phyloP scores from a whole-genome alignment of 805 yeast genomes.

The Ogataea thermomethanolica region DNA sequence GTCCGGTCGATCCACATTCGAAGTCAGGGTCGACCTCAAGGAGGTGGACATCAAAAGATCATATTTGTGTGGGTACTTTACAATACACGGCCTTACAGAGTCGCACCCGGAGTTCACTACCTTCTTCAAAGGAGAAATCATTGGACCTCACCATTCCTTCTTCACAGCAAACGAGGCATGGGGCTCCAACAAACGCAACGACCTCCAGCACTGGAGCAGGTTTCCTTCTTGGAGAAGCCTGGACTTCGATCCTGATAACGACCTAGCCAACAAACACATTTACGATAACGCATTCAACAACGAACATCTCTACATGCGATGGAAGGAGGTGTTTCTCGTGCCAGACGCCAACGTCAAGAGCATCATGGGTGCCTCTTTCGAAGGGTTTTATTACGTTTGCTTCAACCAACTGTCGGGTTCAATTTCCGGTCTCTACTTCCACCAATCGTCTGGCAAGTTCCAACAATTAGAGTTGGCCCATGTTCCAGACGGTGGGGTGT shows the following conservation, averaged over 20 bases:
- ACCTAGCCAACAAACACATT: constrained; percentile 23
- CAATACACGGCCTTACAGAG: constrained; percentile 62
- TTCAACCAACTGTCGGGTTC: constrained; percentile 74
- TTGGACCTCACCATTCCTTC: constrained; percentile 58
- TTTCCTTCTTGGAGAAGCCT: constrained; percentile 36
- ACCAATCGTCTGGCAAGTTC: constrained; percentile 69
- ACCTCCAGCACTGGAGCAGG: constrained; percentile 64
- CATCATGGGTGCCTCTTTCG: constrained; percentile 76
- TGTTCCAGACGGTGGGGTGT: constrained; percentile 47
- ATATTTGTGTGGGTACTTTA: constrained; percentile 55
- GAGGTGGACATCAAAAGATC: constrained; percentile 60
- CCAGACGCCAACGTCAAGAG: constrained; percentile 71
- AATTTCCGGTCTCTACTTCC: constrained; percentile 79
- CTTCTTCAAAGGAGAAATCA: constrained; percentile 68
- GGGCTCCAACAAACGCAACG: constrained; percentile 46
- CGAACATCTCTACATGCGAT: constrained; percentile 76
- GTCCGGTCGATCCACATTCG: constrained; percentile 61
- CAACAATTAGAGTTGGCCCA: constrained; percentile 70
- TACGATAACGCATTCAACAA: constrained; percentile 32
- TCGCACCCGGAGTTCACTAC: constrained; percentile 63
- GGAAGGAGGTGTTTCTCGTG: constrained; percentile 88
- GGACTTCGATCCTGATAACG: constrained; percentile 31
- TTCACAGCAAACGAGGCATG: constrained; percentile 56
- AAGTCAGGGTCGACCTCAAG: constrained; percentile 65
- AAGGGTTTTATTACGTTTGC: constrained; percentile 87